These are phyloP conservation scores for Erysimum cheiranthoides DNA, from an alignment of 345 rosid species.

Conservation along the genomic window DNA sequence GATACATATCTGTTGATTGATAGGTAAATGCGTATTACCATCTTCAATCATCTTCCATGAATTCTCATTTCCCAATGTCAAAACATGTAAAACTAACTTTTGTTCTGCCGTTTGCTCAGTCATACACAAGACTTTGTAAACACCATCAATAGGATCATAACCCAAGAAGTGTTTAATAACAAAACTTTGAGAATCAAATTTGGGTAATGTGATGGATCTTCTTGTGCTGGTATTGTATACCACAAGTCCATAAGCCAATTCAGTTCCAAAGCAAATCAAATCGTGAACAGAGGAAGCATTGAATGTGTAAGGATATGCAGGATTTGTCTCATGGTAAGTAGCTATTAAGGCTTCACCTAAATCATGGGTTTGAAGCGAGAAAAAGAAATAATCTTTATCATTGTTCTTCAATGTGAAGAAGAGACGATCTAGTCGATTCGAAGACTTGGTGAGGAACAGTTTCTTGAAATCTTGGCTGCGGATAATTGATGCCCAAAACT, in stretches of 20 bases:
- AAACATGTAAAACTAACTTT: not conserved
- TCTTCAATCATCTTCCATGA: not conserved
- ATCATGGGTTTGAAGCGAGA: not conserved
- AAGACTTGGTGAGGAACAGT: not conserved
- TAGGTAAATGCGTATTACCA: too few species aligned
- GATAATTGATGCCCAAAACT: not conserved
- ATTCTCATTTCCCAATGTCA: not conserved
- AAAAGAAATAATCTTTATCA: not conserved
- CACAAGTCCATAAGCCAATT: not conserved
- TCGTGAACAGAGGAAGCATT: not conserved
- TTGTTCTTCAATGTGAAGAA: not conserved
- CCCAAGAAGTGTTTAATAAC: not conserved
- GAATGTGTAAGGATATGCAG: too few species aligned
- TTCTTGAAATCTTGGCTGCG: not conserved
- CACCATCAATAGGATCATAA: not conserved
- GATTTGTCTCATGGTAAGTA: too few species aligned
- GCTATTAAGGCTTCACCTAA: not conserved
- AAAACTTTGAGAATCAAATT: not conserved
- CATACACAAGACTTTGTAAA: slow-evolving; percentile 1
- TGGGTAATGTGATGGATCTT: not conserved
- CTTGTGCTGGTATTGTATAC: not conserved
- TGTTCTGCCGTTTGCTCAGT: not conserved
- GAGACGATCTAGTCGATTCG: not conserved
- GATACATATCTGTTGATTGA: not conserved
- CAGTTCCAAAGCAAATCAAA: not conserved